A percentile compares a stretch with the other conserved stretches of the same genome.
Evolutionary conservation across 805 yeast species (phyloP).

Genomic region (Huiozyma sinensis): DNA sequence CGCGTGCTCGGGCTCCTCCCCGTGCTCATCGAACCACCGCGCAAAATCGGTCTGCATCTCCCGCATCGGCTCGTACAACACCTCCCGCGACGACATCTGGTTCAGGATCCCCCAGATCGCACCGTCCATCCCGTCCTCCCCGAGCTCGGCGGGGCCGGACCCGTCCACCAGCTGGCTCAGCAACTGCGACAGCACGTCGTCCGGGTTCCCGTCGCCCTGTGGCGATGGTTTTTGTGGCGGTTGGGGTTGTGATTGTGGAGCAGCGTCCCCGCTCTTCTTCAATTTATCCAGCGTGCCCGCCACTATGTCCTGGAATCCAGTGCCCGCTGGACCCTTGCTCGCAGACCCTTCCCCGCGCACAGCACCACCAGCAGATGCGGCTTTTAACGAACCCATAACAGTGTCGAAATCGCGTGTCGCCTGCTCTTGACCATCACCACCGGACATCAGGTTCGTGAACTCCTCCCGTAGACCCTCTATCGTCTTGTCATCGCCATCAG

Average conservation of each 20-base stretch:
- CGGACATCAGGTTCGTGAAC: conserved; percentile 16
- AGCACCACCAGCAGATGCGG: conserved; percentile 10
- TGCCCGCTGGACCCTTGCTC: conserved; percentile 8
- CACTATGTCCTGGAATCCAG: conserved; percentile 64
- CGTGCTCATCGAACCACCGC: conserved; percentile 43
- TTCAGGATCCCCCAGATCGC: conserved; percentile 64
- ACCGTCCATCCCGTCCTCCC: conserved; percentile 40
- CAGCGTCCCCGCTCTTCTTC: conserved; percentile 61
- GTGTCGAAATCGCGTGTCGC: conserved; percentile 21
- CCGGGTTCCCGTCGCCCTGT: conserved; percentile 27
- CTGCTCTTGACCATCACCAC: conserved; percentile 10
- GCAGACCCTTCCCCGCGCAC: conserved; percentile 4
- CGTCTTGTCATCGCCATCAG: conserved; percentile 25
- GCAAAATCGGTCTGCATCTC: conserved; percentile 69
- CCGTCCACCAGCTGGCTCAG: conserved; percentile 48
- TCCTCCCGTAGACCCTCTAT: conserved; percentile 20
- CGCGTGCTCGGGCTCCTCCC: conserved; percentile 21
- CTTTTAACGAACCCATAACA: background rate
- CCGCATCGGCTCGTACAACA: conserved; percentile 78
- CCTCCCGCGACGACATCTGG: conserved; percentile 75
- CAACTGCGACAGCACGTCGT: conserved; percentile 50
- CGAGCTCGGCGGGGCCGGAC: conserved; percentile 26
- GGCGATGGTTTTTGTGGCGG: conserved; percentile 18
- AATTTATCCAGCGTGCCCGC: conserved; percentile 71
- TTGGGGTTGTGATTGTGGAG: conserved; percentile 48